Base-by-base conservation (phyloP, 2,329 filamentous ascomycete genomes). In the Fusarium incarnatum region DNA sequence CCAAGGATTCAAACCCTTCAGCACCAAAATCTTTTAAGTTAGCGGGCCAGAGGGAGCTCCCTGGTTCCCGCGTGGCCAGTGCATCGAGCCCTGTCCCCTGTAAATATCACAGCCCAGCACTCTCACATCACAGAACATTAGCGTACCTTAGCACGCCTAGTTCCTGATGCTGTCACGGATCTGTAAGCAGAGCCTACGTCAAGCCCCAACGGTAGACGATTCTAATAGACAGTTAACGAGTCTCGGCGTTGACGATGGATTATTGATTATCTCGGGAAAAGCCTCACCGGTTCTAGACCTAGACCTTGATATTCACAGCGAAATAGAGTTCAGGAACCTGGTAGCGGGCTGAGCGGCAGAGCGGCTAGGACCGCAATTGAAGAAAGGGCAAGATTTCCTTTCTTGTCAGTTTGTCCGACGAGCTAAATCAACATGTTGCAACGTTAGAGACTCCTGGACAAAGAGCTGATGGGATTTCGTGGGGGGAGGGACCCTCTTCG, bases 1-100 rank as follows among this genome's bases (percentile, higher is more conserved):
- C 48, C 28, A 55, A 64, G 47, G 40, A 57, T 40, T 41, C 53
- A 52, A 48, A 66, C 59, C 64, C 49, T 69, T 22, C 50, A 60
- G 42, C 52, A 47, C 52, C 62, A 32, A 56, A 23, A 57, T 60
- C 55, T 49, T 60, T 73, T 23, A 42, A 61, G 70, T 61, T 73
- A 68, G 58, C 55, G 46, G 68, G 57, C 18, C n/a, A n/a, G 56
- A 73, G 56, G 46, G 52, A 73, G 58, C 48, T 65, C 53, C 58
- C 64, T 71, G 60, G 58, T 30, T 75, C 71, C 73, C 73, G 73
- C 60, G 55, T 74, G 69, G 73, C 59, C 69, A 67, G 59, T 75
- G 70, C 68, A 50, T 64, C 32, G 22, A 67, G 37, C 25, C 49
- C 58, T 37, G 27, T 44, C 27, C 56, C 65, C 56, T 63, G 72